These are phyloP conservation scores for Hanseniaspora sp. DNA, from an alignment of 1,139 yeast species.

Conservation along the genomic window DNA sequence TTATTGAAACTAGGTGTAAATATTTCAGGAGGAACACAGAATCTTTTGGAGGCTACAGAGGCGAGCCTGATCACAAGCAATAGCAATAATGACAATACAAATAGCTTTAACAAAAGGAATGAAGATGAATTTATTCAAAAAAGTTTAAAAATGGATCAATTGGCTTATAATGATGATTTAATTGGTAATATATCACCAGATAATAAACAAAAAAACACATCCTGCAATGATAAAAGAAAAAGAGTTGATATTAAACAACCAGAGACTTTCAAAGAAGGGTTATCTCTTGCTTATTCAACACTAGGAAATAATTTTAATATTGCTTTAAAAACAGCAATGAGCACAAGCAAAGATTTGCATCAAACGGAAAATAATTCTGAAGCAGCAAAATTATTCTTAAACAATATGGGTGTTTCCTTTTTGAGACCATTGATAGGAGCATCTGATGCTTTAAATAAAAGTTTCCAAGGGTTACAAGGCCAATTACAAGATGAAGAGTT, in stretches of 20 bases:
- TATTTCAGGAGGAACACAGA: conserved; percentile 81
- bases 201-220: not conserved
- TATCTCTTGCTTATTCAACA: conserved; percentile 59
- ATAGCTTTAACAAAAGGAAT: not conserved
- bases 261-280: conserved; percentile 53
- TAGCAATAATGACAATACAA: not conserved
- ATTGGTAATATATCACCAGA: not conserved
- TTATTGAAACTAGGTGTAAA: conserved; percentile 72
- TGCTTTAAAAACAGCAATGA: conserved; percentile 53
- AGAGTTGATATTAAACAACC: conserved; percentile 37
- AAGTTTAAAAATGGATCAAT: not conserved
- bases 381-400: conserved; percentile 50
- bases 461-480: conserved; percentile 75
- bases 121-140: not conserved
- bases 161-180: not conserved
- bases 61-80: conserved; percentile 31
- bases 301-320: conserved; percentile 56
- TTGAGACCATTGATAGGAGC: conserved; percentile 86
- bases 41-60: conserved; percentile 68
- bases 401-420: conserved; percentile 68
- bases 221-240: not conserved
- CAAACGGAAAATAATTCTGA: conserved; percentile 56
- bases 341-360: conserved; percentile 50
- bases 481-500: conserved; percentile 56
- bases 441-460: conserved; percentile 75